A percentile compares a stretch with the other conserved stretches of the same genome.
Conservation (phyloP, 768 basidiomycete genomes). For the Suillus placidus region DNA sequence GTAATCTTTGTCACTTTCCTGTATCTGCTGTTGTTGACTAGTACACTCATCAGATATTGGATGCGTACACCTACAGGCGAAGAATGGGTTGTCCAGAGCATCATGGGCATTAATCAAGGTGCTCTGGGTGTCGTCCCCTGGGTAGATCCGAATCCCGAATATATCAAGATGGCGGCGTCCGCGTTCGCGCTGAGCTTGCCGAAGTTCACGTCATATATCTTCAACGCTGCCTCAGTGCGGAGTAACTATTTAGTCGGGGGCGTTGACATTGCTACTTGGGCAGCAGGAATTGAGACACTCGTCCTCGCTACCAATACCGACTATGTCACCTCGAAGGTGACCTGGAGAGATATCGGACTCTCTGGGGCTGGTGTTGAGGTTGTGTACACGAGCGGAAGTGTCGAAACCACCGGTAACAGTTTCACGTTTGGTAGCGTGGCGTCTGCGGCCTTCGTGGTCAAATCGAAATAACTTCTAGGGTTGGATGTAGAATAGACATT, state of each 20-base stretch:
- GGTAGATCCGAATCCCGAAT: constrained; percentile 54
- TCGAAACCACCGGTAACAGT: constrained; percentile 2
- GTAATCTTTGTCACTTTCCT: constrained; percentile 12
- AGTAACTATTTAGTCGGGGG: constrained; percentile 42
- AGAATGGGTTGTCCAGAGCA: constrained; percentile 67
- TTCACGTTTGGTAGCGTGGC: constrained; percentile 29
- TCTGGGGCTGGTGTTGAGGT: not conserved
- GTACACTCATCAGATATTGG: constrained; percentile 54
- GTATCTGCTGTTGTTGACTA: constrained; percentile 21
- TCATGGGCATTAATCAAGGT: constrained; percentile 73
- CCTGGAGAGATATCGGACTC: constrained; percentile 34
- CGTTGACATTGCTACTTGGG: constrained; percentile 58
- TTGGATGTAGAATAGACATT: not conserved
- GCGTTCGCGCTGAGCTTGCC: constrained; percentile 48
- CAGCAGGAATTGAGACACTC: constrained; percentile 41
- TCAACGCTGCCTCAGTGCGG: constrained; percentile 44
- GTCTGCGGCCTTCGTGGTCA: constrained; percentile 25
- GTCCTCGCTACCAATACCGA: constrained; percentile 56
- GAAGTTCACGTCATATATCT: constrained; percentile 49
- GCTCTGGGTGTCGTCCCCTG: constrained; percentile 54
- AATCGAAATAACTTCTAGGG: not conserved
- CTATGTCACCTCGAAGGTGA: constrained; percentile 38
- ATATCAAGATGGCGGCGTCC: constrained; percentile 58
- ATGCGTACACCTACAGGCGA: constrained; percentile 63
- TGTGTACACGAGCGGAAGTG: constrained; percentile 23